phyloP scores from a whole-genome alignment of 2,329 filamentous ascomycete species.

The Pseudogymnoascus sp. region DNA sequence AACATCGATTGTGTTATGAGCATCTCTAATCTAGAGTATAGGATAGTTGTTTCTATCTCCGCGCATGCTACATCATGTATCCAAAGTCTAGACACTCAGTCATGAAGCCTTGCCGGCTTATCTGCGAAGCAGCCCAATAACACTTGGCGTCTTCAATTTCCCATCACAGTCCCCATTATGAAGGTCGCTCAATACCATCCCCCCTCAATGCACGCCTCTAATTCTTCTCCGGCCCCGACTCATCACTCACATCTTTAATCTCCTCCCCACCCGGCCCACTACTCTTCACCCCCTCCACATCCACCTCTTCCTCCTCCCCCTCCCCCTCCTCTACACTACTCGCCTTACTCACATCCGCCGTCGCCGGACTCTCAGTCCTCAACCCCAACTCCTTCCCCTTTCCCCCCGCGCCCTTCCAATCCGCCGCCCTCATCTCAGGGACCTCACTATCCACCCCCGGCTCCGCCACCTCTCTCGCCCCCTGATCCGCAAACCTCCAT shows the following conservation, averaged over 20 bases:
- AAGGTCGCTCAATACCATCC: background rate
- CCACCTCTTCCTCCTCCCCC: constrained; percentile 5
- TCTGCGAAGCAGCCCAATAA: background rate
- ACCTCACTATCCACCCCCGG: constrained; percentile 61
- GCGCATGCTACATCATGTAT: background rate
- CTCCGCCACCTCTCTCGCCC: constrained; percentile 39
- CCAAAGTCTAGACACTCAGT: background rate
- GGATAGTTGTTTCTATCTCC: background rate
- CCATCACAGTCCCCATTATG: background rate
- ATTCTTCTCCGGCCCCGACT: background rate
- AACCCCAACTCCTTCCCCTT: constrained; percentile 60
- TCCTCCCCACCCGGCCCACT: constrained; percentile 24
- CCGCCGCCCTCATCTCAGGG: constrained; percentile 56
- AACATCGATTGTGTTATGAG: background rate
- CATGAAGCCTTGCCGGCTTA: no score
- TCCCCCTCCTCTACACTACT: constrained; percentile 51
- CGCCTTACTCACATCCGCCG: constrained; percentile 60
- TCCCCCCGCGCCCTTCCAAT: constrained; percentile 60
- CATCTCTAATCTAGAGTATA: background rate
- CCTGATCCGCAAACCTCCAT: constrained; percentile 49
- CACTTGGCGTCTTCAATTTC: background rate
- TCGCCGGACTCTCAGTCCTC: constrained; percentile 54
- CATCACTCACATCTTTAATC: constrained; percentile 18
- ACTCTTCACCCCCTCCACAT: constrained; percentile 8
- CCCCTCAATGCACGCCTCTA: background rate